Percentiles rank a stretch among this genome's conserved stretches.
phyloP scores from a whole-genome alignment of 345 rosid species.

The Limnanthes douglasii region DNA sequence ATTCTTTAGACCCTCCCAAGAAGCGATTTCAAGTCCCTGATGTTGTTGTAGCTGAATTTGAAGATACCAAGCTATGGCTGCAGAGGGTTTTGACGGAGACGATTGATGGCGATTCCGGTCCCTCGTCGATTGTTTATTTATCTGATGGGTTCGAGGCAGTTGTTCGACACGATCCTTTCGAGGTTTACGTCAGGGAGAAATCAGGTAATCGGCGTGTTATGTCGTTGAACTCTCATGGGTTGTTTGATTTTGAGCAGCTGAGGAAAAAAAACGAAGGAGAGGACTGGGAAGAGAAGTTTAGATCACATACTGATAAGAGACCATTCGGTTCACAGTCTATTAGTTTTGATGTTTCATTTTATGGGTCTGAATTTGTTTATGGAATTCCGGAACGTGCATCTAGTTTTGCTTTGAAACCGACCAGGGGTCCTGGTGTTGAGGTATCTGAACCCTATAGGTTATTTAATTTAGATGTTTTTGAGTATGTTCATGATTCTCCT shows the following conservation, averaged over 20 bases:
- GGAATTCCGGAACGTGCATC: conserved; percentile 94
- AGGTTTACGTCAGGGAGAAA: conserved; percentile 60
- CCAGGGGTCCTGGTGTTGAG: conserved; percentile 80
- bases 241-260: conserved; percentile 89
- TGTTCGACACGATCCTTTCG: conserved; percentile 74
- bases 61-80: conserved; percentile 58
- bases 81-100: conserved; percentile 34
- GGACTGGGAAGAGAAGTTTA: conserved; percentile 87
- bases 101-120: conserved; percentile 27
- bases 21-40: conserved; percentile 79
- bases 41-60: conserved; percentile 51
- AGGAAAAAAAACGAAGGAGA: conserved; percentile 52
- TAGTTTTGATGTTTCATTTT: conserved; percentile 88
- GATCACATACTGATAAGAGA: conserved; percentile 62
- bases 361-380: conserved; percentile 65
- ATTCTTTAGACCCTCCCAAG: conserved; percentile 35
- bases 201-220: conserved; percentile 32
- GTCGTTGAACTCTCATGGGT: conserved; percentile 64
- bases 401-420: conserved; percentile 73
- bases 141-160: conserved; percentile 66
- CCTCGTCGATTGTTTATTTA: conserved; percentile 50
- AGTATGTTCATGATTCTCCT: conserved; percentile 77
- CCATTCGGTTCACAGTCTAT: conserved; percentile 90
- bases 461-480: conserved; percentile 91
- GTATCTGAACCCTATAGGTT: conserved; percentile 84